A percentile compares a stretch with the other conserved stretches of the same genome.
These are phyloP conservation scores for Pisolithus albus DNA, from an alignment of 768 basidiomycete genomes.

Conservation along the genomic window DNA sequence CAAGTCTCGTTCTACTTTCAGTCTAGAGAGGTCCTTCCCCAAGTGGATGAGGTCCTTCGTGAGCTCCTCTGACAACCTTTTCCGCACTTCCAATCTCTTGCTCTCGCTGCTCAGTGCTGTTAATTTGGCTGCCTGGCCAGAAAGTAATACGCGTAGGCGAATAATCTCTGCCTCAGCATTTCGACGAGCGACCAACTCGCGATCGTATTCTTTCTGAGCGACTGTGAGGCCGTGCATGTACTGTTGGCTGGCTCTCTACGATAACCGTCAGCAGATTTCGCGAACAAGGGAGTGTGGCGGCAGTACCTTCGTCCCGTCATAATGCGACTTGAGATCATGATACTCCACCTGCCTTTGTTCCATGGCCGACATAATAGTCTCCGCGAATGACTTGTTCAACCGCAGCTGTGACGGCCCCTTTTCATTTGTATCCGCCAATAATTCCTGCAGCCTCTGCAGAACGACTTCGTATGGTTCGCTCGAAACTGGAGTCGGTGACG, in stretches of 20 bases:
- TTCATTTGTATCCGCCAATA: constrained; percentile 51
- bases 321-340: constrained; percentile 59
- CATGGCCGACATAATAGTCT: constrained; percentile 59
- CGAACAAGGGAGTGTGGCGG: background rate
- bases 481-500: constrained; percentile 16
- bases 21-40: constrained; percentile 78
- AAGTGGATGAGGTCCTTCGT: constrained; percentile 67
- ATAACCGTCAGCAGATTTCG: constrained; percentile 2
- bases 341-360: constrained; percentile 59
- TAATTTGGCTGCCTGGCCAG: constrained; percentile 83
- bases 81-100: constrained; percentile 69
- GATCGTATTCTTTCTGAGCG: constrained; percentile 91
- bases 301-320: constrained; percentile 83
- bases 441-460: constrained; percentile 50
- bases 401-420: constrained; percentile 55
- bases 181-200: constrained; percentile 77
- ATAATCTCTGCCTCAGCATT: constrained; percentile 93
- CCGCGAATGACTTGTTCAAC: constrained; percentile 69
- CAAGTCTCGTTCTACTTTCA: constrained; percentile 88
- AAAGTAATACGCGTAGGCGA: constrained; percentile 73
- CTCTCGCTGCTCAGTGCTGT: constrained; percentile 80
- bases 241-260: constrained; percentile 81
- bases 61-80: constrained; percentile 74
- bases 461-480: constrained; percentile 41
- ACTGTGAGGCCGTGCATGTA: constrained; percentile 90